Percentiles rank a stretch among this genome's conserved stretches.
These are phyloP conservation scores for Ashbya aceris DNA, from an alignment of 1,139 yeast genomes.

Conservation along the genomic window DNA sequence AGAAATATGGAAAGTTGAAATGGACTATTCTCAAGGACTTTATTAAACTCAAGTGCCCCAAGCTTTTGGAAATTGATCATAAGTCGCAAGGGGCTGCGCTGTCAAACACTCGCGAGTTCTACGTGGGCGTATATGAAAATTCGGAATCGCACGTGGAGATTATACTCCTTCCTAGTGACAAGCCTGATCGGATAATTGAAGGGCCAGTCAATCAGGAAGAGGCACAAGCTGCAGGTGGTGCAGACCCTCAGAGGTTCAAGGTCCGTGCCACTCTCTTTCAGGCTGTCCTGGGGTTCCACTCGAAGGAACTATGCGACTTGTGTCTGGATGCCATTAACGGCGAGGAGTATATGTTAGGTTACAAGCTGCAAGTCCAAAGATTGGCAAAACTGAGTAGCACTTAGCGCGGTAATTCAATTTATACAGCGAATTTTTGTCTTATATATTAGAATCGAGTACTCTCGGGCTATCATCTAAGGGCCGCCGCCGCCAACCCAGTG, in stretches of 20 bases:
- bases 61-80: conserved; percentile 14
- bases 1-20: conserved; percentile 24
- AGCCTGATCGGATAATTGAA: conserved; percentile 1
- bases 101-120: conserved; percentile 22
- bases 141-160: conserved; percentile 19
- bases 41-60: conserved; percentile 27
- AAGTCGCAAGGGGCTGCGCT: conserved; percentile 6
- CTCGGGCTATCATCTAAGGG: too few relatives aligned
- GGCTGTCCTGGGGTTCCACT: conserved; percentile 27
- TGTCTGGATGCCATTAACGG: conserved; percentile 19
- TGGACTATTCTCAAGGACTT: conserved; percentile 30
- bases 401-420: too few relatives aligned
- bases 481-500: too few relatives aligned
- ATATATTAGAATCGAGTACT: too few relatives aligned
- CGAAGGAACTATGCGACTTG: conserved; percentile 22
- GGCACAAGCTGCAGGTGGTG: neutral
- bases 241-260: conserved; percentile 1
- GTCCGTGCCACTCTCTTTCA: conserved; percentile 20
- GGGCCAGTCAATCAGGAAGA: conserved; percentile 2
- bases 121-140: conserved; percentile 30
- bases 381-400: conserved; percentile 10
- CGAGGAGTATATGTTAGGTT: conserved; percentile 25
- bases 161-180: conserved; percentile 1
- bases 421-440: too few relatives aligned
- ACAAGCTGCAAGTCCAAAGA: conserved; percentile 18